Evolutionary conservation across 192 early-diverging fungal species (phyloP).

Genomic region (Mortierella antarctica): DNA sequence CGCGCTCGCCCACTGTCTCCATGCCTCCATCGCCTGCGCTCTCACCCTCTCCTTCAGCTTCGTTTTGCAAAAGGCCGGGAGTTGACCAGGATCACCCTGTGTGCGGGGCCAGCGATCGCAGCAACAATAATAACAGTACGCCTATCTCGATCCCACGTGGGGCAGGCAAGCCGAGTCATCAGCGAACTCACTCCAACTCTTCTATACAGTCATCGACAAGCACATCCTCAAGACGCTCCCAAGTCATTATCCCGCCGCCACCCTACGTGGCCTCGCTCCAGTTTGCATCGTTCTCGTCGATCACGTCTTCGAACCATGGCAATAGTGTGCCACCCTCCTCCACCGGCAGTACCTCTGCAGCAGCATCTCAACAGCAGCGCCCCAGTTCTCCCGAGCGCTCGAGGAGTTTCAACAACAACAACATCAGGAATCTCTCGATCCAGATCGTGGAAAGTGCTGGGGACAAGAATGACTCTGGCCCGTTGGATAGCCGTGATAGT

Average conservation of each 20-base stretch:
- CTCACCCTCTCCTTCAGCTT: conserved; percentile 1
- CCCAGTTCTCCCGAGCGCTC: not conserved
- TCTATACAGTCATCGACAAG: conserved; percentile 24
- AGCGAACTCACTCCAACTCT: conserved; percentile 38
- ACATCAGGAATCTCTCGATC: conserved; percentile 45
- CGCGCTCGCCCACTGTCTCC: not conserved
- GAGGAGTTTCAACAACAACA: conserved; percentile 3
- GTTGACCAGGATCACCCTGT: too few relatives aligned
- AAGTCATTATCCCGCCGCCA: conserved; percentile 49
- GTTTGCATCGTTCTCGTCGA: conserved; percentile 48
- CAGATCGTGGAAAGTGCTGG: conserved; percentile 15
- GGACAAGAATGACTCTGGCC: conserved; percentile 5
- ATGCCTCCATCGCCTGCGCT: conserved; percentile 18
- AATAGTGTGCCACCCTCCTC: not conserved
- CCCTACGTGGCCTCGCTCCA: conserved; percentile 23
- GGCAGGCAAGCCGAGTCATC: conserved; percentile 14
- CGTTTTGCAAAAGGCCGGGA: too few relatives aligned
- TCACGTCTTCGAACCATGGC: not conserved
- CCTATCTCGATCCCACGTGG: conserved; percentile 38
- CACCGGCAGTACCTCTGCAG: not conserved
- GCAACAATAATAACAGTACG: conserved; percentile 6
- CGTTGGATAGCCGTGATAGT: conserved; percentile 4
- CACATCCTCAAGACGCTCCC: conserved; percentile 21
- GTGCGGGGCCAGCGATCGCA: not conserved
- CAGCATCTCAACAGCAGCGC: not conserved